Base-by-base conservation (phyloP, 192 early-diverging fungal genomes). In the Dissophora ornata region DNA sequence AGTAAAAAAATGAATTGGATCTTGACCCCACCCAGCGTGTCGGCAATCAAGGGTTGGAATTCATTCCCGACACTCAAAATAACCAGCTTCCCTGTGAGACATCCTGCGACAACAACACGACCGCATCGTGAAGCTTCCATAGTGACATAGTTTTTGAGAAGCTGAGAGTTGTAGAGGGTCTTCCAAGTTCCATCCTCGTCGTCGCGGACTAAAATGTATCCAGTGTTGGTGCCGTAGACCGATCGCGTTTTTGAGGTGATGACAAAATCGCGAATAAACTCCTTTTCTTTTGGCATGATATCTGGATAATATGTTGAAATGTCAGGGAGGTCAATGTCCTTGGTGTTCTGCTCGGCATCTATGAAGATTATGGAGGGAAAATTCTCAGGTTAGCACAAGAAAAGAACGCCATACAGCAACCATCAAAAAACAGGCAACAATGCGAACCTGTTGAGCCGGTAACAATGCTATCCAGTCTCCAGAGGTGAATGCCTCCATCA, bases 401-500 rank as follows among this genome's bases (percentile, higher is more conserved):
- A 29, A 13, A 51, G 1, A 12, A 29, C 6, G 13, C 12, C 19
- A n/a, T n/a, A n/a, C n/a, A n/a, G n/a, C n/a, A n/a, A n/a, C 16
- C 16, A 22, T 25, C 18, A 45, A 16, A 48, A 29, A 38, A 38
- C 6, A 38, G 13, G 13, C 36, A 38, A 38, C 36, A 38, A 38
- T 13, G 13, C 52, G n/a, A 70, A 85, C 86, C 85, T 33, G 87
- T 83, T 32, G 84, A 82, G 30, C 87, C 85, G 19, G 79, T 57
- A 45, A 77, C 79, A 13, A 89, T 80, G 5, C 82, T 71, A n/a
- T 57, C 64, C 26, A 92, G 57, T 10, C 87, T 82, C 91, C 93
- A 95, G 1, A 94, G 66, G 12, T 90, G 84, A 42, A 96, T 83
- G 4, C 91, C 94, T 1, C 91, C 88, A 71, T 96, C 95, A 28